phyloP scores from a whole-genome alignment of 2,329 filamentous ascomycete genomes.

The Microcyclosporella mali region DNA sequence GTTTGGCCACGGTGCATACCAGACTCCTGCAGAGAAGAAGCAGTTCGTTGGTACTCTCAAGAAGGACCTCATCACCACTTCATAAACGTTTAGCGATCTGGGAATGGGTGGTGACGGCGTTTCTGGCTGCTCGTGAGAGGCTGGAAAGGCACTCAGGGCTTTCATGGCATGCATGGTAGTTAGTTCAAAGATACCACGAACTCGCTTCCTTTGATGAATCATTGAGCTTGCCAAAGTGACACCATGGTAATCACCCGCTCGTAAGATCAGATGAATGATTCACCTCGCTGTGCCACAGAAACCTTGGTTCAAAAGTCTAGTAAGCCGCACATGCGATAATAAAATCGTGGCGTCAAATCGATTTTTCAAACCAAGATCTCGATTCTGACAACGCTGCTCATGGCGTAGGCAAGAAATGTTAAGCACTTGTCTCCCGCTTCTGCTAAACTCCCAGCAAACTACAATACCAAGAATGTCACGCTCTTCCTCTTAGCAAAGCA shows the following conservation, averaged over 20 bases:
- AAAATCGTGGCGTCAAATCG: no score
- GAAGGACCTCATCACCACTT: conserved; percentile 69
- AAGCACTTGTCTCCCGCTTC: no score
- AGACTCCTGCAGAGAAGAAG: conserved; percentile 97
- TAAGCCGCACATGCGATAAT: no score
- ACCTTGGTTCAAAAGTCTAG: no score
- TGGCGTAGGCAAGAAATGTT: no score
- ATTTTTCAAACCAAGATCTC: no score
- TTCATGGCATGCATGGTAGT: conserved; percentile 7
- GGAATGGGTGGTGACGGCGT: conserved; percentile 7
- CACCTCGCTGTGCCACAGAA: no score
- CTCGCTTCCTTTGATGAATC: not conserved
- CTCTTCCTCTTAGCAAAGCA: not conserved
- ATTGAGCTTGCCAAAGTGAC: no score
- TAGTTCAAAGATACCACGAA: conserved; percentile 5
- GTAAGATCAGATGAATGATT: no score
- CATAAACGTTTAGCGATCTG: conserved; percentile 18
- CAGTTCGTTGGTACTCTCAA: conserved; percentile 97
- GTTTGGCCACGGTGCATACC: conserved; percentile 99
- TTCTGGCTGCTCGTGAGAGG: conserved; percentile 1
- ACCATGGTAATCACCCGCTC: no score
- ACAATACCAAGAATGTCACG: conserved; percentile 3
- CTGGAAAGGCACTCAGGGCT: conserved; percentile 1
- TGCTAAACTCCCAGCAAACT: no score
- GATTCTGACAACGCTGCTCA: no score